Percentiles rank a stretch among this genome's conserved stretches.
Evolutionary conservation across 306 rosid genomes (phyloP).

Genomic region (Coriaria nepalensis): DNA sequence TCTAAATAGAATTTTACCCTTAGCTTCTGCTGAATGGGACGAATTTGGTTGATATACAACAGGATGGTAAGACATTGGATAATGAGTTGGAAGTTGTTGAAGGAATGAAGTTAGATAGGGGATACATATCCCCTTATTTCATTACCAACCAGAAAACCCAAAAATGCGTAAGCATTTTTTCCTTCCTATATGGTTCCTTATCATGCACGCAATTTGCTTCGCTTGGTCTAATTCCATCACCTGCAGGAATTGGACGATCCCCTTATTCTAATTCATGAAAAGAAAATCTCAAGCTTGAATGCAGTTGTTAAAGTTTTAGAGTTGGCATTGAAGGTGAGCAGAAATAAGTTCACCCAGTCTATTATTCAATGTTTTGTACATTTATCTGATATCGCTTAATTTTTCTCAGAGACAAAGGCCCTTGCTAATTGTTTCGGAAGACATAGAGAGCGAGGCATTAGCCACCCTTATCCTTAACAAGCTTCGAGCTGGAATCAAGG

Average conservation of each 20-base stretch:
- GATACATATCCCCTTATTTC: conserved; percentile 89
- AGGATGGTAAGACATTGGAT: conserved; percentile 86
- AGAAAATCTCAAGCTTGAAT: conserved; percentile 73
- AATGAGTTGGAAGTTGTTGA: conserved; percentile 97
- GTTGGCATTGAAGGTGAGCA: conserved; percentile 70
- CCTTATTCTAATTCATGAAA: conserved; percentile 81
- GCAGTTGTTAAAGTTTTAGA: conserved; percentile 75
- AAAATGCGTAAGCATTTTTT: conserved; percentile 62
- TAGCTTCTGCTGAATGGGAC: not conserved
- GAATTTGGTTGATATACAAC: conserved; percentile 18
- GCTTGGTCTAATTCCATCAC: not conserved
- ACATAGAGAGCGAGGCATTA: conserved; percentile 83
- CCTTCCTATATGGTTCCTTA: not conserved
- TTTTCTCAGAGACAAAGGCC: conserved; percentile 69
- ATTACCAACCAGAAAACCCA: conserved; percentile 85
- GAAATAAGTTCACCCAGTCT: not conserved
- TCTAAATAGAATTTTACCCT: not conserved
- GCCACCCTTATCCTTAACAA: conserved; percentile 81
- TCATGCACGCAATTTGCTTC: not conserved
- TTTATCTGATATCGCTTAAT: conserved; percentile 5
- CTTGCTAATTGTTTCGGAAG: conserved; percentile 72
- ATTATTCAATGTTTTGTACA: not conserved
- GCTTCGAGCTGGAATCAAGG: conserved; percentile 99
- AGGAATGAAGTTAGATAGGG: conserved; percentile 98
- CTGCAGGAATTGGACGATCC: conserved; percentile 87